phyloP scores from a whole-genome alignment of 306 rosid species.

The Vigna trinervia region DNA sequence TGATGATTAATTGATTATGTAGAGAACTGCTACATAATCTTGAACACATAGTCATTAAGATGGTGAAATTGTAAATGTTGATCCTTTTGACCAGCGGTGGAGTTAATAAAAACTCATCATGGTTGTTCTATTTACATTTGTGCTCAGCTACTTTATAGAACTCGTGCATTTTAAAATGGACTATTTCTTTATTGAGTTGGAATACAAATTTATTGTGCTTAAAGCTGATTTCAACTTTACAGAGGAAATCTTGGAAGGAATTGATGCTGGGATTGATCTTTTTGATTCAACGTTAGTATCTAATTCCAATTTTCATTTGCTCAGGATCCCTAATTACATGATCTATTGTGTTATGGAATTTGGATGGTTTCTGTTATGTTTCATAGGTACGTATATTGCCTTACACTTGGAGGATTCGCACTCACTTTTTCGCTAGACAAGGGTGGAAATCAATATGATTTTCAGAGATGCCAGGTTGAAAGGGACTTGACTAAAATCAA shows the following conservation, averaged over 20 bases:
- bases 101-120: conserved; percentile 10
- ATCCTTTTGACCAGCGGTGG: conserved; percentile 33
- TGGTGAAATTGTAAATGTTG: conserved; percentile 14
- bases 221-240: conserved; percentile 48
- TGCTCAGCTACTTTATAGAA: conserved; percentile 30
- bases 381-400: conserved; percentile 74
- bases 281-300: conserved; percentile 83
- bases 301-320: conserved; percentile 35
- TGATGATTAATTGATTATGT: conserved; percentile 2
- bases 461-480: conserved; percentile 51
- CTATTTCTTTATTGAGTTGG: conserved; percentile 26
- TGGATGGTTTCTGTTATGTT: conserved; percentile 31
- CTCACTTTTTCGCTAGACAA: conserved; percentile 72
- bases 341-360: conserved; percentile 27
- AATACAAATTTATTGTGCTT: conserved; percentile 28
- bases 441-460: conserved; percentile 47
- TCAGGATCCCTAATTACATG: conserved; percentile 3
- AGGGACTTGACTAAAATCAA: conserved; percentile 77
- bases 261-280: conserved; percentile 86
- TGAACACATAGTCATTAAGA: conserved; percentile 16
- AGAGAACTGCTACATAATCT: conserved; percentile 21
- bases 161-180: conserved; percentile 26
- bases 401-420: conserved; percentile 87
- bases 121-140: neutral
- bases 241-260: conserved; percentile 97